These are phyloP conservation scores for Termitomyces sp. DNA, from an alignment of 768 basidiomycete species.

Conservation along the genomic window DNA sequence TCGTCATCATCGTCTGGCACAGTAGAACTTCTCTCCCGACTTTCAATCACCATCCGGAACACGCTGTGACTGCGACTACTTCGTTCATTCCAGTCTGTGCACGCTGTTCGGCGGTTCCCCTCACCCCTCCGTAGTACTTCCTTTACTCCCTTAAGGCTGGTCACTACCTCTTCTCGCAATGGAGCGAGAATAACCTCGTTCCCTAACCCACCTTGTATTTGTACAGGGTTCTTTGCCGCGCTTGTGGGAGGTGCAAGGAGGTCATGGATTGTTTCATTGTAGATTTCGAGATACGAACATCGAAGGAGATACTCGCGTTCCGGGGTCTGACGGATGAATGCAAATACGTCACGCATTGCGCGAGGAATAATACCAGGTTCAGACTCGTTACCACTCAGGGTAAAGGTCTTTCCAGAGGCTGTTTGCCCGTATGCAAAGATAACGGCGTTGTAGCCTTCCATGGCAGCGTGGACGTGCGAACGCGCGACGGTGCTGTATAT, in stretches of 20 bases:
- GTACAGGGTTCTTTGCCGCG: slow-evolving; percentile 55
- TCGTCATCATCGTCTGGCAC: slow-evolving; percentile 34
- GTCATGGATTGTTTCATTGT: slow-evolving; percentile 89
- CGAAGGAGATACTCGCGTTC: slow-evolving; percentile 89
- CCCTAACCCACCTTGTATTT: slow-evolving; percentile 63
- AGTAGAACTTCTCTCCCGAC: slow-evolving; percentile 54
- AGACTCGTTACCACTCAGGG: slow-evolving; percentile 66
- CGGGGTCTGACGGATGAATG: slow-evolving; percentile 71
- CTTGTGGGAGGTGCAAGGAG: slow-evolving; percentile 68
- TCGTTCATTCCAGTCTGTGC: slow-evolving; percentile 98
- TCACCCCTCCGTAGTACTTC: slow-evolving; percentile 86
- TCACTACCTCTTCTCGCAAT: slow-evolving; percentile 90
- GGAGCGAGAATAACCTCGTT: slow-evolving; percentile 64
- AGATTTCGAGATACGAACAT: slow-evolving; percentile 96
- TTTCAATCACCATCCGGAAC: slow-evolving; percentile 90
- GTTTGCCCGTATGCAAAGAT: slow-evolving; percentile 96
- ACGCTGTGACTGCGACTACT: slow-evolving; percentile 94
- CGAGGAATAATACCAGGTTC: slow-evolving; percentile 95
- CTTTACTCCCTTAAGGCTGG: slow-evolving; percentile 78
- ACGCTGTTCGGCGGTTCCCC: slow-evolving; percentile 82
- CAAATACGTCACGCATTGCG: slow-evolving; percentile 89
- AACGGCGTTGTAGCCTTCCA: slow-evolving; percentile 96
- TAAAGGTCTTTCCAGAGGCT: slow-evolving; percentile 55
- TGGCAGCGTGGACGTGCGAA: slow-evolving; percentile 82
- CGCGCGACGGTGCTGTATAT: slow-evolving; percentile 73